Conservation (phyloP, 2,329 filamentous ascomycete genomes). For the Colletotrichum cordylinicola region DNA sequence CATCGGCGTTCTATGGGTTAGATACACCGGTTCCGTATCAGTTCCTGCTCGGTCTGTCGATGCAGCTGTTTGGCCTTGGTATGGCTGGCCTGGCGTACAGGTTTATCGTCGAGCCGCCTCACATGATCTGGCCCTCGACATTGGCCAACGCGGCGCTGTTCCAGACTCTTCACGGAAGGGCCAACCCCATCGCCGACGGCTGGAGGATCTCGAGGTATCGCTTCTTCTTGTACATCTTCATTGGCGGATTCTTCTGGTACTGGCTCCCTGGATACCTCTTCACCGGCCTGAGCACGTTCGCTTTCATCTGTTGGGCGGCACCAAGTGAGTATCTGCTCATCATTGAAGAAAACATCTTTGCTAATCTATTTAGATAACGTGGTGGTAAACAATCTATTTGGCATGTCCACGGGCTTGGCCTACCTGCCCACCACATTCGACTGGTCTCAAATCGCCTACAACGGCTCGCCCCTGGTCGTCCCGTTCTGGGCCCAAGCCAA, state of each 20-base stretch:
- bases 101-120: slow-evolving; percentile 50
- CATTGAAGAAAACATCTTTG: slow-evolving; percentile 22
- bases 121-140: slow-evolving; percentile 53
- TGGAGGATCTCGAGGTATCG: slow-evolving; percentile 37
- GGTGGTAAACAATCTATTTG: slow-evolving; percentile 74
- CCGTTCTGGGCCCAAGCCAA: slow-evolving; percentile 67
- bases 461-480: slow-evolving; percentile 47
- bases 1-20: slow-evolving; percentile 46
- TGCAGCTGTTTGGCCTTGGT: slow-evolving; percentile 54
- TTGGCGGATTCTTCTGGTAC: slow-evolving; percentile 50
- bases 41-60: slow-evolving; percentile 48
- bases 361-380: slow-evolving; percentile 51
- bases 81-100: slow-evolving; percentile 45
- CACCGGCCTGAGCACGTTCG: slow-evolving; percentile 46
- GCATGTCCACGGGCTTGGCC: slow-evolving; percentile 34
- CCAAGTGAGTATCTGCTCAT: slow-evolving; percentile 25
- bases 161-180: slow-evolving; percentile 43
- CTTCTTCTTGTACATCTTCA: slow-evolving; percentile 43
- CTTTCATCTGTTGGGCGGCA: slow-evolving; percentile 52
- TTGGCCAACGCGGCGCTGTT: slow-evolving; percentile 49
- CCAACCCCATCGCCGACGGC: slow-evolving; percentile 39
- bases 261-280: slow-evolving; percentile 55
- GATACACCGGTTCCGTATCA: slow-evolving; percentile 46
- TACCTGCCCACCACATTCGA: slow-evolving; percentile 34
- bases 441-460: slow-evolving; percentile 30